These are phyloP conservation scores for Silene noctiflora DNA, from an alignment of 179 eudicot genomes.

Conservation along the genomic window DNA sequence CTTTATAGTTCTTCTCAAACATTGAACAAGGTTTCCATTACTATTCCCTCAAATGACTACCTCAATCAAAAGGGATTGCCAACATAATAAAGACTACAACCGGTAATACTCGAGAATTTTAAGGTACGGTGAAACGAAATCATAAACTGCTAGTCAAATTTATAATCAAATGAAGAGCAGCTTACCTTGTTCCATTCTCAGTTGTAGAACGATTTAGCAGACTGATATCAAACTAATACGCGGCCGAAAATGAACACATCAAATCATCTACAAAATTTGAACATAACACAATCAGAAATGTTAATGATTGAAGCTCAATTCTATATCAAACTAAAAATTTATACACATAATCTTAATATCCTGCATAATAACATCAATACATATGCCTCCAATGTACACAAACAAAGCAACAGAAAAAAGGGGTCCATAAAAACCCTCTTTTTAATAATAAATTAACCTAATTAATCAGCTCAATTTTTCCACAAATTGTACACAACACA, in stretches of 20 bases:
- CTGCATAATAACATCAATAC: background rate
- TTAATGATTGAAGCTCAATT: background rate
- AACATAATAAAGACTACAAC: background rate
- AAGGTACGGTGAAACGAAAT: background rate
- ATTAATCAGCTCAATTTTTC: background rate
- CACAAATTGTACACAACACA: background rate
- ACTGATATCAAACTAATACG: conserved; percentile 9
- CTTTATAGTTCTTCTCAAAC: background rate
- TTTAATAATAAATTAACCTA: background rate
- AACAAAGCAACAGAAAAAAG: background rate
- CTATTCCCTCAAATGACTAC: background rate
- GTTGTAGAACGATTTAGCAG: conserved; percentile 12
- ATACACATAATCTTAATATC: background rate
- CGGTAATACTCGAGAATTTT: background rate
- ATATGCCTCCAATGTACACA: background rate
- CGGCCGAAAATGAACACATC: background rate
- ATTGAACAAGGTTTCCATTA: background rate
- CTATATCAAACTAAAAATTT: background rate
- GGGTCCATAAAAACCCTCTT: background rate
- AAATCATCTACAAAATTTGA: conserved; percentile 16
- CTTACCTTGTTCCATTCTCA: conserved; percentile 32
- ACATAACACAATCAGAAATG: conserved; percentile 3
- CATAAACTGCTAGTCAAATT: background rate
- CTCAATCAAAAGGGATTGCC: background rate
- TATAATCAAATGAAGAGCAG: background rate